Evolutionary conservation across 306 rosid genomes (phyloP), one percentile per base, ranked within the genome.

Genomic region (Lathyrus sativus): DNA sequence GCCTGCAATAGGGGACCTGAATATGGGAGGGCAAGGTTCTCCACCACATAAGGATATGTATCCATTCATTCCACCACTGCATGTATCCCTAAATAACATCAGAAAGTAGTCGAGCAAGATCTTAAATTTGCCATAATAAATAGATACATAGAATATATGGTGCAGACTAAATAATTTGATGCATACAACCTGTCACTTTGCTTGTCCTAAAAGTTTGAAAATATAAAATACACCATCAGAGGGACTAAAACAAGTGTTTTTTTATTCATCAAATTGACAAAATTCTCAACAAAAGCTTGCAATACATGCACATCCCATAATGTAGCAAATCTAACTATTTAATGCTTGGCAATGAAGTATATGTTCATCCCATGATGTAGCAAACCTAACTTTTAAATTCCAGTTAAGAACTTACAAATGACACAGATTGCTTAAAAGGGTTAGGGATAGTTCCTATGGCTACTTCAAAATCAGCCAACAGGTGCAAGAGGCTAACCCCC

Each of bases 61-160:
- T 11, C 99, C 99, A 56, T 95, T 90, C 99, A 95, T 95, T 74
- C 97, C 99, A 58, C 79, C 96, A 82, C 99, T 95, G 99, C 99
- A 95, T 28, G 78, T 67, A 85, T 78, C 74, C 89, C 88, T 79
- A 86, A 82, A 81, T 73, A 82, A 67, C 83, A 82, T 90, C 83
- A 90, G 96, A 85, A 81, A 70, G 73, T 84, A 58, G 59, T 76
- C 71, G 69, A 55, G 76, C 63, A 48, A 63, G 46, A 82, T 70
- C 81, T 61, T 62, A 73, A 76, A 83, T 46, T 22, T 78, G 57
- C 33, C 29, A 71, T 59, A 46, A 35, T 35, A 35, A 33, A 35
- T 35, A 35, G 7, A 39, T 18, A 18, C 57, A 65, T 35, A 31
- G 18, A 64, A 72, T 19, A 43, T 37, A 54, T 45, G 38, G 29